phyloP scores from a whole-genome alignment of 768 basidiomycete species.

The Hysterangium stoloniferum region DNA sequence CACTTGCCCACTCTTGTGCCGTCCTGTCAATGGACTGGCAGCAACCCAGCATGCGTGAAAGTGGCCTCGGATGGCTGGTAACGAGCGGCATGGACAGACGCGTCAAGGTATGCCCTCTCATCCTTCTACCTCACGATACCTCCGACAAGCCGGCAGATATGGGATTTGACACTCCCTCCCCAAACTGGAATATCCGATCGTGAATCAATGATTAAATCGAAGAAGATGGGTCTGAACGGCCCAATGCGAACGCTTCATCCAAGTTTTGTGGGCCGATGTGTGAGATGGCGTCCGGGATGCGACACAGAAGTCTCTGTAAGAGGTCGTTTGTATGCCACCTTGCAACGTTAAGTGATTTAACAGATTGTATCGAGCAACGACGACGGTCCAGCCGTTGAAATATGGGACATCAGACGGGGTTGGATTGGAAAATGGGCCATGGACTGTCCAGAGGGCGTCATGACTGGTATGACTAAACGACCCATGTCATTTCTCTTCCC shows the following conservation, averaged over 20 bases:
- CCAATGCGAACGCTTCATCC: conserved; percentile 51
- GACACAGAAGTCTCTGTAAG: conserved; percentile 58
- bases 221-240: conserved; percentile 3
- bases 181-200: conserved; percentile 1
- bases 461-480: conserved; percentile 49
- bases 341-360: background rate
- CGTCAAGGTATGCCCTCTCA: conserved; percentile 48
- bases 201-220: background rate
- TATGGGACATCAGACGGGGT: conserved; percentile 79
- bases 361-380: conserved; percentile 55
- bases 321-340: background rate
- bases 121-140: background rate
- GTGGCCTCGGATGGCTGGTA: conserved; percentile 58
- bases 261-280: conserved; percentile 63
- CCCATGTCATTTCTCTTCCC: background rate
- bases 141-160: conserved; percentile 37
- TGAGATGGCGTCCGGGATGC: conserved; percentile 70
- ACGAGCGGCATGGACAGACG: conserved; percentile 74
- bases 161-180: conserved; percentile 53
- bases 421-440: conserved; percentile 83
- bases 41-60: conserved; percentile 19
- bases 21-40: conserved; percentile 74
- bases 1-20: conserved; percentile 65
- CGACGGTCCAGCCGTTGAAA: conserved; percentile 58
- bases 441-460: conserved; percentile 59